phyloP scores from a whole-genome alignment of 2,329 filamentous ascomycete genomes.

The Sporothrix pseudoabietina region DNA sequence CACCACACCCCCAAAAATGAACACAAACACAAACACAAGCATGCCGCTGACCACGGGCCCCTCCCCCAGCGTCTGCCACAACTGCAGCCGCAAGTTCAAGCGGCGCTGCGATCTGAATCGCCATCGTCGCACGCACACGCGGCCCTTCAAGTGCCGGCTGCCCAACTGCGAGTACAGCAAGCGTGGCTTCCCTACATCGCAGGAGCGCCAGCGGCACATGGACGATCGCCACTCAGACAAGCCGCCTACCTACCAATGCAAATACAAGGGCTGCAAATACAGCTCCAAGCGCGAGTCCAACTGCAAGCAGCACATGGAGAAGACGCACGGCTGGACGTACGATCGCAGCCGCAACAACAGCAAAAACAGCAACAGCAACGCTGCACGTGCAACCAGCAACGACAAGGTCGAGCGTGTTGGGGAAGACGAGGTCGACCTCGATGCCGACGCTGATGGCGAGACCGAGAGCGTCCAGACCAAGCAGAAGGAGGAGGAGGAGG shows the following conservation, averaged over 20 bases:
- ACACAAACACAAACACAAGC: background rate
- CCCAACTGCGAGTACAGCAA: conserved; percentile 68
- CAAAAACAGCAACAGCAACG: background rate
- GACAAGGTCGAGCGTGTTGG: background rate
- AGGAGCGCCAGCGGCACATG: conserved; percentile 74
- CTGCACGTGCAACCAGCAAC: background rate
- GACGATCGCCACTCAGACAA: conserved; percentile 73
- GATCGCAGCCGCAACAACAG: conserved; percentile 58
- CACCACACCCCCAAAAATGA: background rate
- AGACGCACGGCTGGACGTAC: conserved; percentile 73
- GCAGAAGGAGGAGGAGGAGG: background rate
- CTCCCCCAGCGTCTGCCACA: conserved; percentile 21
- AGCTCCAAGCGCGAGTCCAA: conserved; percentile 77
- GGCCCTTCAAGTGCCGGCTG: conserved; percentile 73
- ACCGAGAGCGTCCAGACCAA: conserved; percentile 1
- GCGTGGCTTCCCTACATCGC: conserved; percentile 75
- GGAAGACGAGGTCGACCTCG: background rate
- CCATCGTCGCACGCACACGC: conserved; percentile 75
- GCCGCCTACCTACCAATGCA: conserved; percentile 68
- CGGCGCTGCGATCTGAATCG: conserved; percentile 54
- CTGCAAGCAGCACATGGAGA: conserved; percentile 86
- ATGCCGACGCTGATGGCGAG: conserved; percentile 1
- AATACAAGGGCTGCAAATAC: conserved; percentile 67
- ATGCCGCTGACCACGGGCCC: background rate
- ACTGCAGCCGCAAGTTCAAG: conserved; percentile 39